phyloP scores from a whole-genome alignment of 2,329 filamentous ascomycete genomes.

The Penicillium concentricum region DNA sequence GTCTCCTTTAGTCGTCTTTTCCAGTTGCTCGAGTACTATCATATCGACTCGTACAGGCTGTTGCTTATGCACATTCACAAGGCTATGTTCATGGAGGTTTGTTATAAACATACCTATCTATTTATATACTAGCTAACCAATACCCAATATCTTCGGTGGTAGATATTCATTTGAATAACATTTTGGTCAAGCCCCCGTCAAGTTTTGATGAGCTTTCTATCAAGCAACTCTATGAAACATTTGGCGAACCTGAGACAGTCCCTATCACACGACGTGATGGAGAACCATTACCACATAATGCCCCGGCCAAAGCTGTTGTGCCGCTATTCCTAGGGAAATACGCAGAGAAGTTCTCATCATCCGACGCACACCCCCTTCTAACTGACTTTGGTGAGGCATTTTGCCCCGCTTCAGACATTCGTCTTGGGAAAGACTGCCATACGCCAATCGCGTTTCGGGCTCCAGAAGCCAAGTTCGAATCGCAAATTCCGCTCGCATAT shows the following conservation, averaged over 20 bases:
- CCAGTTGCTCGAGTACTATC: conserved; percentile 26
- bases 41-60: conserved; percentile 17
- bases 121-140: not conserved
- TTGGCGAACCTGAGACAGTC: conserved; percentile 30
- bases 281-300: conserved; percentile 24
- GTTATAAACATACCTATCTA: not conserved
- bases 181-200: conserved; percentile 25
- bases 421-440: conserved; percentile 21
- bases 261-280: conserved; percentile 25
- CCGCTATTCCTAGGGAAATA: conserved; percentile 31
- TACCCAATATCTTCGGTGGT: not conserved
- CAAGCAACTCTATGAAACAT: conserved; percentile 32
- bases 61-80: conserved; percentile 23
- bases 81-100: conserved; percentile 28
- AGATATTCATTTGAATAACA: conserved; percentile 34
- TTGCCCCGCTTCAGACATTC: not conserved
- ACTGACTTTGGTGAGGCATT: conserved; percentile 39
- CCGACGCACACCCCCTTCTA: conserved; percentile 31
- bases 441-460: conserved; percentile 16
- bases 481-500: conserved; percentile 16
- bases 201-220: conserved; percentile 31
- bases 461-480: conserved; percentile 28
- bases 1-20: conserved; percentile 28
- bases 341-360: conserved; percentile 27
- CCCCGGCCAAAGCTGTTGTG: conserved; percentile 27